Evolutionary conservation across 2,329 filamentous ascomycete species (phyloP).

Genomic region (Fusarium drepaniforme): DNA sequence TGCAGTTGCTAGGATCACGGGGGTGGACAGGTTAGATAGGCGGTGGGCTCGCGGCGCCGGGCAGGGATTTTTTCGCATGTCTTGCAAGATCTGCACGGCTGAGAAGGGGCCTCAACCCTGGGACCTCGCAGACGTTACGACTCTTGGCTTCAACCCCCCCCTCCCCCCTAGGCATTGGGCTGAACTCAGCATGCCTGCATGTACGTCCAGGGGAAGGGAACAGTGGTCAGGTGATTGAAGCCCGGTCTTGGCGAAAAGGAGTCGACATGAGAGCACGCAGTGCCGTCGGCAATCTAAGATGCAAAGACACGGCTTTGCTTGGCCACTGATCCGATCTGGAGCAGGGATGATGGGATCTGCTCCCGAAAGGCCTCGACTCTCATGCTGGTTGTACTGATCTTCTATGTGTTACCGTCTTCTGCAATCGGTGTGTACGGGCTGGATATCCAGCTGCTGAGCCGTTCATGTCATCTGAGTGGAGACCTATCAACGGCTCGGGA

Average conservation of each 20-base stretch:
- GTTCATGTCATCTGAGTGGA: conserved; percentile 2
- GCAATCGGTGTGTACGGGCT: neutral
- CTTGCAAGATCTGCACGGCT: neutral
- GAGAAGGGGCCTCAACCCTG: neutral
- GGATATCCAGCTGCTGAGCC: neutral
- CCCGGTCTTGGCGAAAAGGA: neutral
- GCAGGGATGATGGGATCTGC: neutral
- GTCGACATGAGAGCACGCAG: neutral
- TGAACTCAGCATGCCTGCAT: neutral
- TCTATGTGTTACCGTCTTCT: neutral
- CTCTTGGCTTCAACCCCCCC: neutral
- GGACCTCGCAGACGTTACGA: neutral
- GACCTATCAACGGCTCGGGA: neutral
- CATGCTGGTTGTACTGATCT: neutral
- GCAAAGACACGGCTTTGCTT: conserved; percentile 1
- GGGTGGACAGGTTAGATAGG: neutral
- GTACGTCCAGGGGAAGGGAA: neutral
- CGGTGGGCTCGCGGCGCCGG: neutral
- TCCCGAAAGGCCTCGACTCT: neutral
- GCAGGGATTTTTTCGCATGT: neutral
- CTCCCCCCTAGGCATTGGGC: neutral
- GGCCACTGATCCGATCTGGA: neutral
- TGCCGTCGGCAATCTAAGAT: conserved; percentile 5
- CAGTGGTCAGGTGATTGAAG: neutral
- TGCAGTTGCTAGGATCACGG: neutral